phyloP scores from a whole-genome alignment of 2,329 filamentous ascomycete species.

The Capronia americana region DNA sequence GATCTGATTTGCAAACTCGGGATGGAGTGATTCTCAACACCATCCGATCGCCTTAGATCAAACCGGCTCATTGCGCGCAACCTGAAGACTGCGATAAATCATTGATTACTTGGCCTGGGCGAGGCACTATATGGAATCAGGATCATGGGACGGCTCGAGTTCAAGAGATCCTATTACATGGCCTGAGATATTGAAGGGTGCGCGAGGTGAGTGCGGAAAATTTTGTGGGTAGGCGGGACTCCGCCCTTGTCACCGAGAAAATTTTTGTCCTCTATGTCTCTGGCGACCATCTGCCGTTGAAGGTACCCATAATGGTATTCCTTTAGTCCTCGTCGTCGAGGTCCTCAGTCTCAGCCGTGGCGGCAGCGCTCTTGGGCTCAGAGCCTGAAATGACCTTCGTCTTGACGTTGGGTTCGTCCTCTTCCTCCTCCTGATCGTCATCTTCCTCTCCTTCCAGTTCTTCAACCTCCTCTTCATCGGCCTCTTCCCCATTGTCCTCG shows the following conservation, averaged over 20 bases:
- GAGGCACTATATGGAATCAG: neutral
- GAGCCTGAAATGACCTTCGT: constrained; percentile 35
- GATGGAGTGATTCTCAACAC: neutral
- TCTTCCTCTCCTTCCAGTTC: constrained; percentile 35
- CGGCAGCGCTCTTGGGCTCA: constrained; percentile 32
- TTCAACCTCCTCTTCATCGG: constrained; percentile 33
- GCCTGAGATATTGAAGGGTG: neutral
- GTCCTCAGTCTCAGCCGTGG: constrained; percentile 32
- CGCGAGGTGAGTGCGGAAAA: neutral
- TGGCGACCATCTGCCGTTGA: constrained; percentile 2
- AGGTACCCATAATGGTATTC: constrained; percentile 9
- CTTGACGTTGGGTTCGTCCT: constrained; percentile 34
- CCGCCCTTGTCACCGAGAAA: neutral
- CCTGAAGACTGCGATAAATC: neutral
- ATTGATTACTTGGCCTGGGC: neutral
- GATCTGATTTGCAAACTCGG: neutral
- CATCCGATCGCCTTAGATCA: neutral
- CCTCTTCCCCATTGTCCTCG: constrained; percentile 28
- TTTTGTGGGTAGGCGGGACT: neutral
- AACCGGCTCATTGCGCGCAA: neutral
- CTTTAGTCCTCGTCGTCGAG: constrained; percentile 36
- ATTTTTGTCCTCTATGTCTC: constrained; percentile 27
- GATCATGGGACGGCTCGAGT: neutral
- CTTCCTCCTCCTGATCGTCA: constrained; percentile 33
- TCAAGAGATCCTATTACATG: neutral